A percentile compares a stretch with the other conserved stretches of the same genome.
These are phyloP conservation scores for Epichloe elymi DNA, from an alignment of 2,329 filamentous ascomycete species.

Conservation along the genomic window DNA sequence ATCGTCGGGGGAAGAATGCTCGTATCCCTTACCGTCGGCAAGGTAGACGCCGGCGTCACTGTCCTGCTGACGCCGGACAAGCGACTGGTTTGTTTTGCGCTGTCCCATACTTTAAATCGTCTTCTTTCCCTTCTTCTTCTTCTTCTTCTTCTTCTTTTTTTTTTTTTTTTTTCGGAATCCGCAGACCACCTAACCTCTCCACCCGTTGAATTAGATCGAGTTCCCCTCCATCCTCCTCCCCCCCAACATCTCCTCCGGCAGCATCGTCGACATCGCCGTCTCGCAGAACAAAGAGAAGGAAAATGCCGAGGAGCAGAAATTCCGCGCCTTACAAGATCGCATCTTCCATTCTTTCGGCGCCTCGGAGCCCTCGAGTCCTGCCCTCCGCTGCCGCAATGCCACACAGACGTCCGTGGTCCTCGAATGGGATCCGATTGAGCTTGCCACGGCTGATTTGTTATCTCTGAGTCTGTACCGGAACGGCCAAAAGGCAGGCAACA, in stretches of 20 bases:
- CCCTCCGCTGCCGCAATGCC: constrained; percentile 86
- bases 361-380: constrained; percentile 59
- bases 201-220: constrained; percentile 59
- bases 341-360: constrained; percentile 83
- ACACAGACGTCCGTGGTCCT: constrained; percentile 97
- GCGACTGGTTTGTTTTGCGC: constrained; percentile 51
- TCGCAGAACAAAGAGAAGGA: constrained; percentile 75
- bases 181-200: background rate
- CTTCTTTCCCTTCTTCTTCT: background rate
- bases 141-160: too few species aligned
- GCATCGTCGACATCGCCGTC: constrained; percentile 96
- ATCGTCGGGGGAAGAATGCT: constrained; percentile 50
- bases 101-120: background rate
- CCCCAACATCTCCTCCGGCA: constrained; percentile 91
- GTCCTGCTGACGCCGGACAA: constrained; percentile 96
- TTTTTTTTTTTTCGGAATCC: background rate
- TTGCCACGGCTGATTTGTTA: constrained; percentile 83
- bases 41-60: constrained; percentile 96
- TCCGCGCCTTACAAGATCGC: constrained; percentile 73
- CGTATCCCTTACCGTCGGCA: constrained; percentile 95
- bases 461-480: constrained; percentile 89
- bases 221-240: constrained; percentile 96
- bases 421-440: constrained; percentile 91
- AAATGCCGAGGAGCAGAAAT: constrained; percentile 56
- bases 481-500: constrained; percentile 90